phyloP scores from a whole-genome alignment of 805 yeast genomes.

The Lipomyces oligophaga region DNA sequence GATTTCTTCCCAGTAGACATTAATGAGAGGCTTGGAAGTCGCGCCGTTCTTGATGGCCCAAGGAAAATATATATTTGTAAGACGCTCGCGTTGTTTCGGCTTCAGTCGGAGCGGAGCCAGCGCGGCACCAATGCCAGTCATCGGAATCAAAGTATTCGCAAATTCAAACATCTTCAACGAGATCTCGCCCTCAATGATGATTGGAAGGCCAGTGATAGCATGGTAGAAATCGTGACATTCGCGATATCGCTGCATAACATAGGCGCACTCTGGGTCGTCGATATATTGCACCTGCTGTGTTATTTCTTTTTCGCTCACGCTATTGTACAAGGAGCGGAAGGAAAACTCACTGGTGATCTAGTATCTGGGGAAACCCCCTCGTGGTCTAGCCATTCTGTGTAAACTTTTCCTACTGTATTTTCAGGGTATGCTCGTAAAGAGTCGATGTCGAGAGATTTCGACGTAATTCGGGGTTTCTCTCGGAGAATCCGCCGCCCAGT shows the following conservation, averaged over 20 bases:
- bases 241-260: slow-evolving; percentile 87
- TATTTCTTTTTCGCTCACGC: background rate
- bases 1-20: slow-evolving; percentile 87
- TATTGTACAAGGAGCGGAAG: background rate
- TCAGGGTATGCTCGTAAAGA: slow-evolving; percentile 56
- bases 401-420: slow-evolving; percentile 74
- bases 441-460: slow-evolving; percentile 62
- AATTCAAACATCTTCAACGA: slow-evolving; percentile 84
- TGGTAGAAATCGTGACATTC: slow-evolving; percentile 98
- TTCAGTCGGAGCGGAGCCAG: slow-evolving; percentile 80
- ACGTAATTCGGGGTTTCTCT: slow-evolving; percentile 80
- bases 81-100: slow-evolving; percentile 56
- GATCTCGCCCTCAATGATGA: slow-evolving; percentile 90
- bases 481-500: slow-evolving; percentile 72
- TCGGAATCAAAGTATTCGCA: slow-evolving; percentile 87
- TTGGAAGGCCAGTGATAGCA: slow-evolving; percentile 84
- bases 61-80: slow-evolving; percentile 71
- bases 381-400: slow-evolving; percentile 71
- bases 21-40: slow-evolving; percentile 69
- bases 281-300: slow-evolving; percentile 57
- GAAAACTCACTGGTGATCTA: slow-evolving; percentile 58
- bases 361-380: slow-evolving; percentile 95
- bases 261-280: slow-evolving; percentile 86
- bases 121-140: slow-evolving; percentile 91
- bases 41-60: slow-evolving; percentile 81